Percentiles rank a stretch among this genome's conserved stretches.
Conservation (phyloP, 2,329 filamentous ascomycete genomes). For the Simplicillium sp. region DNA sequence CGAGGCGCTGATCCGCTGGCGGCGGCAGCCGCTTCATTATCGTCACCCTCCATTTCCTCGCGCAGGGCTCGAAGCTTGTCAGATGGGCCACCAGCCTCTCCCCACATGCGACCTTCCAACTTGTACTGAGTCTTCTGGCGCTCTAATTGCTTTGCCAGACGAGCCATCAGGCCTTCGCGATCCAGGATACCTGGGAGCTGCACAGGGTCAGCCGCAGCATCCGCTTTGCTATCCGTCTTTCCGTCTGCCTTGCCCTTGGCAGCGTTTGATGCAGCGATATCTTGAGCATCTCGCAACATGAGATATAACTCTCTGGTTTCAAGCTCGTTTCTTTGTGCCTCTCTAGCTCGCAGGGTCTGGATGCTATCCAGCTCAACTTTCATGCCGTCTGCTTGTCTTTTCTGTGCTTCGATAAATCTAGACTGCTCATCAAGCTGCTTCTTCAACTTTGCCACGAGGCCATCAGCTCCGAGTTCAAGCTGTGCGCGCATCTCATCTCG, state of each 20-base stretch:
- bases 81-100: slow-evolving; percentile 71
- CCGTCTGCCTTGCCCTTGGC: slow-evolving; percentile 42
- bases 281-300: slow-evolving; percentile 95
- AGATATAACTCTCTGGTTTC: slow-evolving; percentile 95
- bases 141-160: slow-evolving; percentile 90
- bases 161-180: slow-evolving; percentile 83
- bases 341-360: slow-evolving; percentile 77
- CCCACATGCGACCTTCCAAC: slow-evolving; percentile 87
- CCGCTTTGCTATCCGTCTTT: slow-evolving; percentile 35
- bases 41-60: slow-evolving; percentile 78
- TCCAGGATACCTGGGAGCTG: slow-evolving; percentile 90
- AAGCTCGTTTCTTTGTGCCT: slow-evolving; percentile 87
- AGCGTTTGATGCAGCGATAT: slow-evolving; percentile 83
- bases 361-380: slow-evolving; percentile 85
- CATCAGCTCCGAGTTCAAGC: slow-evolving; percentile 85
- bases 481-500: slow-evolving; percentile 88
- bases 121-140: slow-evolving; percentile 97
- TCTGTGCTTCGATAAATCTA: slow-evolving; percentile 81
- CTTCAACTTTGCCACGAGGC: slow-evolving; percentile 84
- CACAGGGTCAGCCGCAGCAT: slow-evolving; percentile 56
- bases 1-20: slow-evolving; percentile 46
- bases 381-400: slow-evolving; percentile 74
- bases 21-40: slow-evolving; percentile 38
- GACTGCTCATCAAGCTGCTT: slow-evolving; percentile 90
- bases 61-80: slow-evolving; percentile 85